Evolutionary conservation across 768 basidiomycete species (phyloP).

Genomic region (Melanogaster broomeanus): DNA sequence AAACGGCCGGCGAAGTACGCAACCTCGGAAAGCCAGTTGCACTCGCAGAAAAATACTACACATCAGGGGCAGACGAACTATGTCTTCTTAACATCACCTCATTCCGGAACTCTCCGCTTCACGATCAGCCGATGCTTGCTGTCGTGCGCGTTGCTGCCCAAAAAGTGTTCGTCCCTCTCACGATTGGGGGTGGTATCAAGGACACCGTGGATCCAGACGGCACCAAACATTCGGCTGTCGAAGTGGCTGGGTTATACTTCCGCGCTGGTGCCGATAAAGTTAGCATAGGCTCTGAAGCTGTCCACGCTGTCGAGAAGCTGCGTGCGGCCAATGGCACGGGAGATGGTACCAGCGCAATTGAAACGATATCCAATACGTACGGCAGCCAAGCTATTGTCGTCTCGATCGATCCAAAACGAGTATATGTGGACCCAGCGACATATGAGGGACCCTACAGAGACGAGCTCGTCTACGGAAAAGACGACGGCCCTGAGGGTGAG

Average conservation of each 20-base stretch:
- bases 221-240: constrained; percentile 80
- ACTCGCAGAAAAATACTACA: constrained; percentile 84
- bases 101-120: constrained; percentile 93
- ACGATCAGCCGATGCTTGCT: constrained; percentile 97
- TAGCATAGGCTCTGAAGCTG: constrained; percentile 95
- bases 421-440: constrained; percentile 64
- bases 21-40: constrained; percentile 98
- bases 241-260: constrained; percentile 96
- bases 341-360: constrained; percentile 85
- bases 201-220: constrained; percentile 96
- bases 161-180: constrained; percentile 93
- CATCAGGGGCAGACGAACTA: constrained; percentile 90
- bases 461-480: constrained; percentile 55
- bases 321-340: constrained; percentile 48
- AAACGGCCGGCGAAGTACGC: constrained; percentile 76
- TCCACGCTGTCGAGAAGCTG: constrained; percentile 87
- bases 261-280: constrained; percentile 98
- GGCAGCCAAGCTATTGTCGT: constrained; percentile 98
- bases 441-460: constrained; percentile 71
- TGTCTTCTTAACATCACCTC: constrained; percentile 99
- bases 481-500: constrained; percentile 52
- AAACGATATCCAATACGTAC: constrained; percentile 87
- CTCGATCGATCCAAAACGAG: constrained; percentile 90
- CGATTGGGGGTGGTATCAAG: constrained; percentile 98
- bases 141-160: constrained; percentile 90